These are phyloP conservation scores for Tulasnella sp. DNA, from an alignment of 768 basidiomycete species.

Conservation along the genomic window DNA sequence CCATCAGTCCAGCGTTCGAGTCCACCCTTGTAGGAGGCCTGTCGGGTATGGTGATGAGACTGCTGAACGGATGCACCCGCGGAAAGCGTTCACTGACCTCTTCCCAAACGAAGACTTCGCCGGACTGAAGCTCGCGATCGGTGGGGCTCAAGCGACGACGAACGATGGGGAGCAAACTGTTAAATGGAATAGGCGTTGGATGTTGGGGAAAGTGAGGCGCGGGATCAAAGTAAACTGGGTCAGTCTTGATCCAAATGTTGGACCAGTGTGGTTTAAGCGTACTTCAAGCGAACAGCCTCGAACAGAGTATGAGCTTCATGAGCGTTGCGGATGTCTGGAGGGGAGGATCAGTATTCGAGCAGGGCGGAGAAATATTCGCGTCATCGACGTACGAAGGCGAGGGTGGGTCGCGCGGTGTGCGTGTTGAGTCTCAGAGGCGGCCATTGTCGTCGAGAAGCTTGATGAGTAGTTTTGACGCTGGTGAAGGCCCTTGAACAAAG, in stretches of 20 bases:
- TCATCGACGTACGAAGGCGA: constrained; percentile 1
- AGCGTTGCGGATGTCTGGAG: constrained; percentile 63
- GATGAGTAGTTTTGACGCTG: neutral
- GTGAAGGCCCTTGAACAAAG: neutral
- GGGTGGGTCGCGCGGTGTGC: constrained; percentile 2
- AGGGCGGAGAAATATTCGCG: neutral
- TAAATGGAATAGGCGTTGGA: neutral
- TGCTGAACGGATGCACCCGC: neutral
- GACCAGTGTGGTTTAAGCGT: neutral
- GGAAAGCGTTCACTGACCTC: constrained; percentile 28
- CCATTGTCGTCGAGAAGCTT: neutral
- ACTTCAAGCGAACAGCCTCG: constrained; percentile 53
- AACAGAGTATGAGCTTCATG: constrained; percentile 65
- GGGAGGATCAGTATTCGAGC: neutral
- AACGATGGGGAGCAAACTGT: constrained; percentile 54
- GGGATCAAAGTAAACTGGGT: neutral
- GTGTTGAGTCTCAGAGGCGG: neutral
- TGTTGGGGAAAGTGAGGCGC: neutral
- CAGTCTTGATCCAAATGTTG: neutral
- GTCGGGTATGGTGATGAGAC: neutral
- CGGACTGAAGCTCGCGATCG: constrained; percentile 58
- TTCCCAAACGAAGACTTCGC: constrained; percentile 79
- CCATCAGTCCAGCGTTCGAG: constrained; percentile 75
- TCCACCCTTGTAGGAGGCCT: constrained; percentile 50
- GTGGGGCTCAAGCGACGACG: constrained; percentile 55